Conservation (phyloP, 345 rosid species). For the Camelina neglecta region DNA sequence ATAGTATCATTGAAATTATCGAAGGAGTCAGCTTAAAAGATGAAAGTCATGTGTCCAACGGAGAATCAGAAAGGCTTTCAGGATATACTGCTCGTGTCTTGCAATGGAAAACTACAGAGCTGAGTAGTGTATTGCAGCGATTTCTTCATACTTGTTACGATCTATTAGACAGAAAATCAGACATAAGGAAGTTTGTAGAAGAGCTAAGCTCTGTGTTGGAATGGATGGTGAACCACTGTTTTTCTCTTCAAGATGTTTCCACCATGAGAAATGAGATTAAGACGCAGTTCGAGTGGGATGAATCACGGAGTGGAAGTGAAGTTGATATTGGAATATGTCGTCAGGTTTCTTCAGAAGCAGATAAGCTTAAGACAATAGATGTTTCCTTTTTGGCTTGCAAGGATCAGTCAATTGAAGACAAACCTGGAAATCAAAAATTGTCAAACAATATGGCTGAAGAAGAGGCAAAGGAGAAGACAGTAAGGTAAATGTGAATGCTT, state of each 20-base stretch:
- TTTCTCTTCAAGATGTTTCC: conserved; percentile 92
- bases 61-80: conserved; percentile 57
- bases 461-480: conserved; percentile 45
- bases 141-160: conserved; percentile 73
- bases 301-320: conserved; percentile 66
- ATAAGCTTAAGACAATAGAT: conserved; percentile 33
- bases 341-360: conserved; percentile 52
- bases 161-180: conserved; percentile 63
- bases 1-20: conserved; percentile 66
- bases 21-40: conserved; percentile 69
- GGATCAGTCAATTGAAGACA: conserved; percentile 32
- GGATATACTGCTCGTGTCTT: conserved; percentile 76
- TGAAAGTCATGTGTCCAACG: conserved; percentile 44
- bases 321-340: conserved; percentile 51
- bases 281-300: conserved; percentile 77
- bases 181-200: conserved; percentile 58
- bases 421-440: conserved; percentile 36
- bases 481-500: conserved; percentile 42
- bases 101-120: conserved; percentile 92
- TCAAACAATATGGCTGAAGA: conserved; percentile 35
- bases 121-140: conserved; percentile 53
- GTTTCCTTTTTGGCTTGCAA: conserved; percentile 30
- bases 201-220: conserved; percentile 69
- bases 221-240: conserved; percentile 89
- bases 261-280: conserved; percentile 77